phyloP scores from a whole-genome alignment of 2,329 filamentous ascomycete species.

The Cytospora paraplurivora region DNA sequence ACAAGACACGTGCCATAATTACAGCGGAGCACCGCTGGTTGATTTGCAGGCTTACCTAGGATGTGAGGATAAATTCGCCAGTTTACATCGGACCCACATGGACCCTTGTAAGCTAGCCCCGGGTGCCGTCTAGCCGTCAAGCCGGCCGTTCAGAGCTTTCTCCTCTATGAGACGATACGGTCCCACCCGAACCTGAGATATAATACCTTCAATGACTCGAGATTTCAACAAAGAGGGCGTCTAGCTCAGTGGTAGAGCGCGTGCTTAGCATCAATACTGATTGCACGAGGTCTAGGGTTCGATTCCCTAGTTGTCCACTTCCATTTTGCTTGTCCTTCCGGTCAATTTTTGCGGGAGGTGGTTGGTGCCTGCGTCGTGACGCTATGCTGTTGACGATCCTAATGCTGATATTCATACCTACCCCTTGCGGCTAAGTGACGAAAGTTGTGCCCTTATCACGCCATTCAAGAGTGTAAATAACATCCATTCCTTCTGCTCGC shows the following conservation, averaged over 20 bases:
- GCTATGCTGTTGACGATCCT: not conserved
- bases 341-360: not conserved
- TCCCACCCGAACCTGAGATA: not conserved
- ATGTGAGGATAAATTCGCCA: too few species aligned
- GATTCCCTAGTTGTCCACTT: constrained; percentile 22
- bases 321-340: not conserved
- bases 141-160: not conserved
- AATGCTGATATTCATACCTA: not conserved
- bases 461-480: not conserved
- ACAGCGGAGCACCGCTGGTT: too few species aligned
- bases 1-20: too few species aligned
- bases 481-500: not conserved
- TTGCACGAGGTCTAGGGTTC: constrained; percentile 23
- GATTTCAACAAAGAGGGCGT: constrained; percentile 6
- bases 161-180: not conserved
- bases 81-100: not conserved
- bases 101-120: not conserved
- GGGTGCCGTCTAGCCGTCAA: not conserved
- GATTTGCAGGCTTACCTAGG: too few species aligned
- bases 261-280: constrained; percentile 16
- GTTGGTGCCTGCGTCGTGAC: not conserved
- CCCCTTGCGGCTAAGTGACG: not conserved
- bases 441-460: not conserved
- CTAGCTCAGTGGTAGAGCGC: constrained; percentile 26
- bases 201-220: not conserved